Evolutionary conservation across 345 rosid genomes (phyloP).

Genomic region (Linum usitatissimum): DNA sequence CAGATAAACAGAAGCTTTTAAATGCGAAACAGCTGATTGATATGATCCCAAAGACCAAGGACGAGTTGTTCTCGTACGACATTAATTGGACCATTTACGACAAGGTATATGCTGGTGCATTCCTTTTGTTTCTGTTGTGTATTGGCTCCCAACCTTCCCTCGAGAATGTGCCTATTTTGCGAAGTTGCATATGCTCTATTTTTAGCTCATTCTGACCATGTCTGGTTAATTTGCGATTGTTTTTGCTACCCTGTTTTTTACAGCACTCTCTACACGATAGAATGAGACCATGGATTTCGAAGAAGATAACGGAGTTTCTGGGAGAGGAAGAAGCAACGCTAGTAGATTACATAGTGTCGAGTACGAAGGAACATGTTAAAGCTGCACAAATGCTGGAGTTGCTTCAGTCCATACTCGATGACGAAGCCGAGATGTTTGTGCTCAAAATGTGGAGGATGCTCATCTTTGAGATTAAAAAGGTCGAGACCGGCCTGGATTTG

Average conservation of each 20-base stretch:
- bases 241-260: constrained; percentile 9
- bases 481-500: constrained; percentile 35
- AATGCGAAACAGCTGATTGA: constrained; percentile 96
- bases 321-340: constrained; percentile 90
- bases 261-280: constrained; percentile 84
- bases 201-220: too few relatives aligned
- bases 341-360: constrained; percentile 75
- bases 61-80: constrained; percentile 78
- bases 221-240: background rate
- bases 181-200: background rate
- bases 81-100: constrained; percentile 88
- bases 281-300: constrained; percentile 98
- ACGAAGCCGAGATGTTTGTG: constrained; percentile 98
- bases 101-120: constrained; percentile 34
- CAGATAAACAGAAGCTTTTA: constrained; percentile 73
- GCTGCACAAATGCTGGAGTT: constrained; percentile 90
- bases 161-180: background rate
- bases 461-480: constrained; percentile 86
- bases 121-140: background rate
- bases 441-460: constrained; percentile 99
- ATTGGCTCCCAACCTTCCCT: too few relatives aligned
- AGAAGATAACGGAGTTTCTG: constrained; percentile 86
- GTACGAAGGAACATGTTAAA: constrained; percentile 75
- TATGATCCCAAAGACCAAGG: constrained; percentile 97
- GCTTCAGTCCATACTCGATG: constrained; percentile 75